phyloP scores from a whole-genome alignment of 345 rosid species.

The Physaria fendleri region DNA sequence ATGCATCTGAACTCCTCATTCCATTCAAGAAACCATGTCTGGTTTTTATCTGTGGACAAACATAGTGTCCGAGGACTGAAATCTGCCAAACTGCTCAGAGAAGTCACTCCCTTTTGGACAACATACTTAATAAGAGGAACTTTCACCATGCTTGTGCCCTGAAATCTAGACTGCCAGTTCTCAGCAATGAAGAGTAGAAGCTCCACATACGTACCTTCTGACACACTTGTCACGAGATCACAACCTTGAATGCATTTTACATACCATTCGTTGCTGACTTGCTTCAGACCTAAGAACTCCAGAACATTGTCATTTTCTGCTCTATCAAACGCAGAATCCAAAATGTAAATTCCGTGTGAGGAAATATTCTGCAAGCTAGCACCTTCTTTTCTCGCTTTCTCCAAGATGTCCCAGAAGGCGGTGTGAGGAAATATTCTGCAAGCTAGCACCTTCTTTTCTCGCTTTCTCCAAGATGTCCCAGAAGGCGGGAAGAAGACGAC shows the following conservation, averaged over 20 bases:
- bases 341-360: conserved; percentile 42
- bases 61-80: conserved; percentile 21
- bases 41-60: not conserved
- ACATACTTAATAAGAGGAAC: conserved; percentile 51
- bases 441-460: conserved; percentile 37
- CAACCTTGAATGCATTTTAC: conserved; percentile 53
- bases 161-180: conserved; percentile 44
- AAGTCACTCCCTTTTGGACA: conserved; percentile 29
- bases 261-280: conserved; percentile 49
- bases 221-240: conserved; percentile 40
- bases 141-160: conserved; percentile 21
- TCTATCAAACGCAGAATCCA: conserved; percentile 45
- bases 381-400: conserved; percentile 41
- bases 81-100: conserved; percentile 31
- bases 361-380: conserved; percentile 56
- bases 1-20: conserved; percentile 39
- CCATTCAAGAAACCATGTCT: conserved; percentile 55
- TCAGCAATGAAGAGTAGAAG: conserved; percentile 45
- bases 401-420: conserved; percentile 49
- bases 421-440: conserved; percentile 63
- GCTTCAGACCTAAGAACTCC: conserved; percentile 43
- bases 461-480: conserved; percentile 53
- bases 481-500: conserved; percentile 52
- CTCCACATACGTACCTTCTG: conserved; percentile 43
- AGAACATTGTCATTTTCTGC: conserved; percentile 31